Percentiles rank a stretch among this genome's conserved stretches.
These are phyloP conservation scores for Cudoniella acicularis DNA, from an alignment of 495 filamentous ascomycete genomes.

Conservation along the genomic window DNA sequence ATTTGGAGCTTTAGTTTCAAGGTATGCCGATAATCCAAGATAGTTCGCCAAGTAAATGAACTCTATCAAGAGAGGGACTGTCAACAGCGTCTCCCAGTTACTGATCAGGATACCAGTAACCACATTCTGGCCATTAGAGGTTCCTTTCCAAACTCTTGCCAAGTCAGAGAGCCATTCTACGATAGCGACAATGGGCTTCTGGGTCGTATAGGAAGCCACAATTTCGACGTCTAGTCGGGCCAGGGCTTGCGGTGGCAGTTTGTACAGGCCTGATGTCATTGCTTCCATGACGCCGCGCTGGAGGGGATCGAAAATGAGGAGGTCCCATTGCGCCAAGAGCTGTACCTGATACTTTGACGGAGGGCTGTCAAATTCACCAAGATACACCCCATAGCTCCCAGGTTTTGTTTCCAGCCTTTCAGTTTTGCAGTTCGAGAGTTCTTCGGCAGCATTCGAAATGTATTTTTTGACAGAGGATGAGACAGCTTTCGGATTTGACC, in stretches of 20 bases:
- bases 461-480: slow-evolving; percentile 1
- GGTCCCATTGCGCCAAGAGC: slow-evolving; percentile 41
- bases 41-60: slow-evolving; percentile 34
- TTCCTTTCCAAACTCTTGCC: slow-evolving; percentile 1
- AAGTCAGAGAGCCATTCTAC: slow-evolving; percentile 3
- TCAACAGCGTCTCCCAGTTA: slow-evolving; percentile 41
- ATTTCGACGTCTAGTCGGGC: slow-evolving; percentile 8
- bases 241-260: slow-evolving; percentile 4
- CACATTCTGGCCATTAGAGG: slow-evolving; percentile 18
- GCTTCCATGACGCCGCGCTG: slow-evolving; percentile 35
- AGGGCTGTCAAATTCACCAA: slow-evolving; percentile 36
- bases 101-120: slow-evolving; percentile 48
- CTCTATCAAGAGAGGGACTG: slow-evolving; percentile 30
- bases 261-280: slow-evolving; percentile 21
- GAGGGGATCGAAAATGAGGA: slow-evolving; percentile 38
- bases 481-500: background rate
- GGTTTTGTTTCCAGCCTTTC: slow-evolving; percentile 14
- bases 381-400: slow-evolving; percentile 41
- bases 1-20: slow-evolving; percentile 45
- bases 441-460: background rate
- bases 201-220: background rate
- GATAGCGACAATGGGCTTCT: background rate
- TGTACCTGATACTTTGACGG: slow-evolving; percentile 30
- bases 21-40: slow-evolving; percentile 42
- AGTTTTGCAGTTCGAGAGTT: slow-evolving; percentile 1